Evolutionary conservation across 192 early-diverging fungal genomes (phyloP).

Genomic region (Funneliformis geosporum): DNA sequence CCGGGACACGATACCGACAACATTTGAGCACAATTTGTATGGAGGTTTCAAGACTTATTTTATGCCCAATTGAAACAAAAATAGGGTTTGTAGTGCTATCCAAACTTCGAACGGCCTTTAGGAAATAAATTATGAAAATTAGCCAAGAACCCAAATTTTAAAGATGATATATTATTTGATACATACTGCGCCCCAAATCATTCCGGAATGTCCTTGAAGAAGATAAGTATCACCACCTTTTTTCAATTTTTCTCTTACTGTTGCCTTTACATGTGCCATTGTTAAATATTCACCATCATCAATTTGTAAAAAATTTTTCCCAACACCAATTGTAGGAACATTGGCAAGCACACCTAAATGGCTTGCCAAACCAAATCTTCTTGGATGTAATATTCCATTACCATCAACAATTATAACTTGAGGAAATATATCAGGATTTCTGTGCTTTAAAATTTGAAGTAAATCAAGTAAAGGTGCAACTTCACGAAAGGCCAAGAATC

Average conservation of each 20-base stretch:
- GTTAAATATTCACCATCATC: slow-evolving; percentile 55
- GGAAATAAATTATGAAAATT: neutral
- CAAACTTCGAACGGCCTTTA: slow-evolving; percentile 50
- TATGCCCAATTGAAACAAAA: slow-evolving; percentile 87
- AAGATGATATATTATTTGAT: neutral
- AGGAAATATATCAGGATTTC: slow-evolving; percentile 60
- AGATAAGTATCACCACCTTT: slow-evolving; percentile 46
- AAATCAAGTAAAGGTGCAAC: slow-evolving; percentile 60
- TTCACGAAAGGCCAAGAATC: slow-evolving; percentile 93
- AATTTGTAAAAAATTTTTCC: slow-evolving; percentile 87
- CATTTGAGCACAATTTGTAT: slow-evolving; percentile 65
- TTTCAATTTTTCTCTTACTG: slow-evolving; percentile 39
- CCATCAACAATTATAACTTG: slow-evolving; percentile 87
- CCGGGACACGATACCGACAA: slow-evolving; percentile 73
- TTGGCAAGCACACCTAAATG: slow-evolving; percentile 74
- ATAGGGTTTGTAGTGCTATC: slow-evolving; percentile 70
- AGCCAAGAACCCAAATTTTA: neutral
- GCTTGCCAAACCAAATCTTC: slow-evolving; percentile 84
- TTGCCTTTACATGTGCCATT: slow-evolving; percentile 55
- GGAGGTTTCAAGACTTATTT: slow-evolving; percentile 68
- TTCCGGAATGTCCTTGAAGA: slow-evolving; percentile 50
- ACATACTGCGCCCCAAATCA: slow-evolving; percentile 46
- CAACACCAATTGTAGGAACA: slow-evolving; percentile 84
- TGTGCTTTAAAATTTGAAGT: slow-evolving; percentile 53
- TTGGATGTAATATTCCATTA: slow-evolving; percentile 86